phyloP scores from a whole-genome alignment of 495 filamentous ascomycete genomes.

The Talaromyces ruber region DNA sequence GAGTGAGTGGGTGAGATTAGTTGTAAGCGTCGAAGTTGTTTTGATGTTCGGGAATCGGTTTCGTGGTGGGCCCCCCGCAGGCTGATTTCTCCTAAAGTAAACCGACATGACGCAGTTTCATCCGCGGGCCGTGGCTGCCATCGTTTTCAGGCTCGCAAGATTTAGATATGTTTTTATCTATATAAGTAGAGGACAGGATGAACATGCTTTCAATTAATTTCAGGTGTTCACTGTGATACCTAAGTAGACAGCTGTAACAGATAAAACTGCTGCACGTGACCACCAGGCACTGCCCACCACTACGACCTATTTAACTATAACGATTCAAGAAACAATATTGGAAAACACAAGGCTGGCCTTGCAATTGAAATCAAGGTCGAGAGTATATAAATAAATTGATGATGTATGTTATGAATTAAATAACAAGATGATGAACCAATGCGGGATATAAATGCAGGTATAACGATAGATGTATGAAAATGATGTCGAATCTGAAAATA shows the following conservation, averaged over 20 bases:
- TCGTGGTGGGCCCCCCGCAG: background rate
- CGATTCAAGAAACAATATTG: no score
- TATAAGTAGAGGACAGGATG: no score
- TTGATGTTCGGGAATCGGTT: background rate
- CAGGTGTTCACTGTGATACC: no score
- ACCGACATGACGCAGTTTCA: background rate
- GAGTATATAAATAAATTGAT: background rate
- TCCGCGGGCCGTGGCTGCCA: no score
- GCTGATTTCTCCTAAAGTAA: background rate
- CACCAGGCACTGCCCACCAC: no score
- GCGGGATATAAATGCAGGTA: constrained; percentile 1
- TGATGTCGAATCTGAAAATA: background rate
- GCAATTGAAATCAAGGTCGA: background rate
- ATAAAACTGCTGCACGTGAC: no score
- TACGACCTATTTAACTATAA: no score
- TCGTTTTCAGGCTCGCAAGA: background rate
- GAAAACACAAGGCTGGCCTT: background rate
- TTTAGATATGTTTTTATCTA: no score
- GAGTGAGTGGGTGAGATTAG: no score
- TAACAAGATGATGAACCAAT: background rate
- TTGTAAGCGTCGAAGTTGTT: background rate
- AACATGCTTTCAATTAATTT: no score
- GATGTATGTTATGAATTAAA: background rate
- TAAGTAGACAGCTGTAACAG: no score
- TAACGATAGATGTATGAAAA: background rate